Base-by-base conservation (phyloP, 2,329 filamentous ascomycete genomes). In the Albophoma yamanashiensis region DNA sequence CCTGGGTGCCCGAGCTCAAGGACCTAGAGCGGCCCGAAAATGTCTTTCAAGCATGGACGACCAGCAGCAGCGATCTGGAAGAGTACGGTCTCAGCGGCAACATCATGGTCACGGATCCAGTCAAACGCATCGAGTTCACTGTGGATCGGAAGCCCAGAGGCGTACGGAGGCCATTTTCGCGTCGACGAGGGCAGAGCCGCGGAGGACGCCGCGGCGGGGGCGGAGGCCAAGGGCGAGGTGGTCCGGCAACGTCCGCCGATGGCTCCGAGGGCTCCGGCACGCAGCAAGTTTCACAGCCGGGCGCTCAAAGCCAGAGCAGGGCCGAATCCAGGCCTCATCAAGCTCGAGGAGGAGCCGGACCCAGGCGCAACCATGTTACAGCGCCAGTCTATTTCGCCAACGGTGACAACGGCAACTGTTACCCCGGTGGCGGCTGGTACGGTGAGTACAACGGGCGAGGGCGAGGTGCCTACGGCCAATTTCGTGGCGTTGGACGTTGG, bases 1-100 rank as follows among this genome's bases (percentile, higher is more conserved):
- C 81, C 2, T 93, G 89, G 90, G 78, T 92, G 0, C 82, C 83
- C 0, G 89, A 93, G 69, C 69, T 91, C 34, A 76, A 80, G 2
- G 70, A 75, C 0, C 71, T 91, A 0, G 73, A 78, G 43, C 76
- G 74, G 45, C 68, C 80, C 2, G 77, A 82, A 63, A 77, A 89
- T 50, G 74, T 91, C 1, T 92, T 90, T 66, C 89, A 92, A 68
- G 78, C 83, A 0, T 91, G 86, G 80, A 87, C 85, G 7, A 78
- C 89, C 0, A 76, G 79, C 0, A 74, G 78, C 1, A 81, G 82
- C 38, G 82, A 85, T 59, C 82, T 87, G 67, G 76, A 80, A 53
- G 75, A 77, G 9, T 67, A 85, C 4, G 83, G 82, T 0, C 70
- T 92, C 6, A 73, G 75, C 1, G 80, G 82, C 0, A 74, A 86